These are phyloP conservation scores for Starmera pachycereana DNA, from an alignment of 805 yeast species.

Conservation along the genomic window DNA sequence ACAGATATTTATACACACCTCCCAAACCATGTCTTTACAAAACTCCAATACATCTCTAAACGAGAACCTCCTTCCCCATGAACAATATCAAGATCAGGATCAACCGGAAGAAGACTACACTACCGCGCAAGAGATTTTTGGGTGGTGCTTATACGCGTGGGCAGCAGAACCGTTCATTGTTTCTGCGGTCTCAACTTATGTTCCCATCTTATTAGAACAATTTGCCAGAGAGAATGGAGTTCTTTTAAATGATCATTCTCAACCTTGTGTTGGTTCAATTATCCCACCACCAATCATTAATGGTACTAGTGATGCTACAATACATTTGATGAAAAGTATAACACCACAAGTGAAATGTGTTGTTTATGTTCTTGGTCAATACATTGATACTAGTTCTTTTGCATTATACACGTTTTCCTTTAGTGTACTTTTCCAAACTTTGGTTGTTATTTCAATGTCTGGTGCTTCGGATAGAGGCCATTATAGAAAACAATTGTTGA, in stretches of 20 bases:
- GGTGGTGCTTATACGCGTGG: conserved; percentile 64
- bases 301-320: conserved; percentile 13
- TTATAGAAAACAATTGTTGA: conserved; percentile 44
- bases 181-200: conserved; percentile 69
- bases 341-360: conserved; percentile 30
- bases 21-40: not conserved
- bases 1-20: too few relatives aligned
- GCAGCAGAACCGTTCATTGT: conserved; percentile 78
- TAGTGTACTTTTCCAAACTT: conserved; percentile 63
- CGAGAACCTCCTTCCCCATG: too few relatives aligned
- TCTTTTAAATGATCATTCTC: conserved; percentile 40
- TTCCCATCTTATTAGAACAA: conserved; percentile 61
- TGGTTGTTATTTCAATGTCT: conserved; percentile 60
- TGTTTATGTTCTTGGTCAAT: conserved; percentile 31
- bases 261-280: conserved; percentile 36
- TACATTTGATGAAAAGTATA: not conserved
- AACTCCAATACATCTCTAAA: too few relatives aligned
- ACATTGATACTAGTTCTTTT: conserved; percentile 62
- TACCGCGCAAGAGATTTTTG: conserved; percentile 36
- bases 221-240: conserved; percentile 70
- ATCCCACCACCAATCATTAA: conserved; percentile 19
- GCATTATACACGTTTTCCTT: conserved; percentile 66
- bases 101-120: conserved; percentile 17
- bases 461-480: conserved; percentile 62
- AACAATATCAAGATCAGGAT: not conserved